Evolutionary conservation across 2,329 filamentous ascomycete genomes (phyloP).

Genomic region (Scopulariopsis brevicaulis): DNA sequence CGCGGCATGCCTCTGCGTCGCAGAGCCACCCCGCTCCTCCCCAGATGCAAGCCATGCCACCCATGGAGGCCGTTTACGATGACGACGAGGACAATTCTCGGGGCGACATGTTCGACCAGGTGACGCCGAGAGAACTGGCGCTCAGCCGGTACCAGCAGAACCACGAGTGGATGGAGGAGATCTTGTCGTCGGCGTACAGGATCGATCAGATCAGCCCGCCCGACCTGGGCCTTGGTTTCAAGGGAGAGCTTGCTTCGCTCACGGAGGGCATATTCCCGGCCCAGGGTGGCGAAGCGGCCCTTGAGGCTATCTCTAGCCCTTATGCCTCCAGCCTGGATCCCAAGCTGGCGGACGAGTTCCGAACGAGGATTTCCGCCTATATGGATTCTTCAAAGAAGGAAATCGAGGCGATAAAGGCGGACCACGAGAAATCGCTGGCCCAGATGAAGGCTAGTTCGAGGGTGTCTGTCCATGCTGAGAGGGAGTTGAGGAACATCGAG

Average conservation of each 20-base stretch:
- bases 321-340: constrained; percentile 54
- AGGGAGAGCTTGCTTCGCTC: constrained; percentile 68
- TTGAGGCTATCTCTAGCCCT: constrained; percentile 39
- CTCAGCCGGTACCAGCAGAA: constrained; percentile 82
- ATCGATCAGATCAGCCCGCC: constrained; percentile 77
- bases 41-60: constrained; percentile 20
- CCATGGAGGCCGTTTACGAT: constrained; percentile 47
- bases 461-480: constrained; percentile 61
- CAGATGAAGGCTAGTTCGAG: constrained; percentile 58
- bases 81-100: constrained; percentile 84
- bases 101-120: constrained; percentile 80
- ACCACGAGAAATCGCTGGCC: constrained; percentile 65
- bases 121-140: constrained; percentile 84
- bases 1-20: constrained; percentile 28
- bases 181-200: constrained; percentile 81
- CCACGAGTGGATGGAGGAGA: constrained; percentile 98
- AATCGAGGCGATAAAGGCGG: constrained; percentile 71
- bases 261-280: constrained; percentile 78
- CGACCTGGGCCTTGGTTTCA: constrained; percentile 75
- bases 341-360: constrained; percentile 75
- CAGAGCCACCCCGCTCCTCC: constrained; percentile 15
- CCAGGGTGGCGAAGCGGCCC: constrained; percentile 35
- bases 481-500: constrained; percentile 57
- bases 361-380: constrained; percentile 62
- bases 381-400: constrained; percentile 66